Evolutionary conservation across 208 protist genomes (phyloP).

Genomic region (Leishmania turanica): DNA sequence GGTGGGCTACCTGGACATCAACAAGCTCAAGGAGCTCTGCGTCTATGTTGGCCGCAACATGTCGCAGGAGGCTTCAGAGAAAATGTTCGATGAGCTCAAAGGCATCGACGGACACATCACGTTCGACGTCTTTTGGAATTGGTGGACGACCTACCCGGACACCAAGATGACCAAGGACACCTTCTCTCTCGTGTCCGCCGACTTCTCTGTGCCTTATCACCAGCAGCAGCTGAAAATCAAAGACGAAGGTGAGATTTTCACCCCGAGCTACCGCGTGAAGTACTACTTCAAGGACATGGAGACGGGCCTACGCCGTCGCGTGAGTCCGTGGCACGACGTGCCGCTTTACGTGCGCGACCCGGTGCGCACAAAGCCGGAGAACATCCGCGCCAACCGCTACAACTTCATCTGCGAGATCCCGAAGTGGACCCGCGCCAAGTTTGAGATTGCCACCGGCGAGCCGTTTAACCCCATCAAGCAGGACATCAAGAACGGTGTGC

Average conservation of each 20-base stretch:
- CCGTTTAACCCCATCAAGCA: constrained; percentile 96
- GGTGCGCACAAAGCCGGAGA: constrained; percentile 86
- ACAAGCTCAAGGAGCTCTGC: constrained; percentile 81
- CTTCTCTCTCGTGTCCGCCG: constrained; percentile 88
- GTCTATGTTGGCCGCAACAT: constrained; percentile 70
- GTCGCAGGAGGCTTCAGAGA: constrained; percentile 37
- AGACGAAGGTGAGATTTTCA: constrained; percentile 87
- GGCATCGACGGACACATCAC: constrained; percentile 60
- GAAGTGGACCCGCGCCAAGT: constrained; percentile 95
- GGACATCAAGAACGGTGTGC: constrained; percentile 95
- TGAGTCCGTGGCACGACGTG: constrained; percentile 94
- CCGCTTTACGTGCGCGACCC: constrained; percentile 86
- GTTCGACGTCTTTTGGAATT: constrained; percentile 89
- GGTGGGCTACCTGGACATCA: constrained; percentile 60
- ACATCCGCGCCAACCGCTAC: constrained; percentile 84
- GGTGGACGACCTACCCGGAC: constrained; percentile 74
- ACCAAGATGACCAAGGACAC: constrained; percentile 43
- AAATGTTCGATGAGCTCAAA: constrained; percentile 68
- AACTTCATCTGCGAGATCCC: constrained; percentile 95
- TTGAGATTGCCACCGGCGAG: constrained; percentile 95
- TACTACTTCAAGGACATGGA: constrained; percentile 92
- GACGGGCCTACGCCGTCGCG: constrained; percentile 65
- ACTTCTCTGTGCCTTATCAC: constrained; percentile 90
- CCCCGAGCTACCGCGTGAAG: constrained; percentile 91
- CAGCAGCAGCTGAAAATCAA: constrained; percentile 89